These are phyloP conservation scores for Aspergillus campestris DNA, from an alignment of 495 filamentous ascomycete species.

Conservation along the genomic window DNA sequence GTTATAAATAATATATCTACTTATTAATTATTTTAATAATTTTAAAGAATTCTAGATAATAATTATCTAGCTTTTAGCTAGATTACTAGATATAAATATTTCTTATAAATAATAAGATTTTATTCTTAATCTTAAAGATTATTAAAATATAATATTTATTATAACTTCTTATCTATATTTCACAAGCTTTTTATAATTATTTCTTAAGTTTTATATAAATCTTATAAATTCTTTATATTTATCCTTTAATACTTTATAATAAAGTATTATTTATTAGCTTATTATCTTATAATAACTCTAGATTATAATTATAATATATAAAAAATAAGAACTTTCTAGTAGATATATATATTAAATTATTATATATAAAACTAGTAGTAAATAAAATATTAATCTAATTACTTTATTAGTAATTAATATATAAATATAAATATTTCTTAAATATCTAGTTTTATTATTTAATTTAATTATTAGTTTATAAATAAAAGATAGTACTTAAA, in stretches of 20 bases:
- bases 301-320: not conserved
- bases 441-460: slow-evolving; percentile 3
- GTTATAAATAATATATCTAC: not conserved
- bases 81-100: not conserved
- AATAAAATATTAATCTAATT: not conserved
- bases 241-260: not conserved
- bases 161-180: slow-evolving; percentile 1
- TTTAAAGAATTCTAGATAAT: too few relatives aligned
- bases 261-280: not conserved
- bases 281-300: not conserved
- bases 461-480: slow-evolving; percentile 1
- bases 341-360: slow-evolving; percentile 1
- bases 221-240: slow-evolving; percentile 4
- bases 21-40: not conserved
- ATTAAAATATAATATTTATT: not conserved
- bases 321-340: not conserved
- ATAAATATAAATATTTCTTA: slow-evolving; percentile 4
- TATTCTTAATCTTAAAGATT: not conserved
- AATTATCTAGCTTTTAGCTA: not conserved
- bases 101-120: not conserved
- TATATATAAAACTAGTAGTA: slow-evolving; percentile 1
- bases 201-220: not conserved
- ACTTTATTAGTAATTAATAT: slow-evolving; percentile 1
- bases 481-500: slow-evolving; percentile 4
- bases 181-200: not conserved